A percentile compares a stretch with the other conserved stretches of the same genome.
Conservation (phyloP, 2,329 filamentous ascomycete species). For the Verticillium albo-atrum region DNA sequence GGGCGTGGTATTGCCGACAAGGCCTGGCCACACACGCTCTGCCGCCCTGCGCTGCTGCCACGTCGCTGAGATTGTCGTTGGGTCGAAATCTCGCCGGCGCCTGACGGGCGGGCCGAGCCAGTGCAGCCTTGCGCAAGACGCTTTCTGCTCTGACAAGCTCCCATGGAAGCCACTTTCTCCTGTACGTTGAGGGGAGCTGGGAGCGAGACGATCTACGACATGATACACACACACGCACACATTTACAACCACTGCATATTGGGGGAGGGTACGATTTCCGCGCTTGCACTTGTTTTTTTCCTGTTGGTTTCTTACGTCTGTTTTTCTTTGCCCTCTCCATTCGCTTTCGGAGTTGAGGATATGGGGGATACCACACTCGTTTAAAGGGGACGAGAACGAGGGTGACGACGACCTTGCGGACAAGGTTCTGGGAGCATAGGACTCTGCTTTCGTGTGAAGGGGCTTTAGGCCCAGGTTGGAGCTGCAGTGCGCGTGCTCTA, state of each 20-base stretch:
- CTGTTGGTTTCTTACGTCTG: not conserved
- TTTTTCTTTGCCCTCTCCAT: constrained; percentile 3
- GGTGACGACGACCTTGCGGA: not conserved
- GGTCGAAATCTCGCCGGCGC: not conserved
- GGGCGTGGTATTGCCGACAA: not conserved
- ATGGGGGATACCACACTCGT: constrained; percentile 2
- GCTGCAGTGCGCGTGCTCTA: not conserved
- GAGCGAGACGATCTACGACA: constrained; percentile 8
- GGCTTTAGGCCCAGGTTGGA: not conserved
- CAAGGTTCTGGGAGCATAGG: not conserved
- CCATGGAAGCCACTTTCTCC: not conserved
- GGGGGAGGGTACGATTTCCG: constrained; percentile 6
- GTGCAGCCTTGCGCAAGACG: not conserved
- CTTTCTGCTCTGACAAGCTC: not conserved
- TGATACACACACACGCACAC: constrained; percentile 12
- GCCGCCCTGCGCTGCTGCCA: not conserved
- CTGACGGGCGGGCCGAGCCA: not conserved
- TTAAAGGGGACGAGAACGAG: not conserved
- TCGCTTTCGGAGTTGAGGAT: constrained; percentile 1
- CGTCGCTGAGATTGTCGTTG: not conserved
- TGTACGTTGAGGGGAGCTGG: not conserved
- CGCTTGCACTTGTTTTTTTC: constrained; percentile 2
- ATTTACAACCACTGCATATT: constrained; percentile 9
- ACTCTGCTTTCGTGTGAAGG: not conserved
- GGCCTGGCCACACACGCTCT: not conserved